Base-by-base conservation (phyloP, 345 rosid genomes). In the Draba incana region DNA sequence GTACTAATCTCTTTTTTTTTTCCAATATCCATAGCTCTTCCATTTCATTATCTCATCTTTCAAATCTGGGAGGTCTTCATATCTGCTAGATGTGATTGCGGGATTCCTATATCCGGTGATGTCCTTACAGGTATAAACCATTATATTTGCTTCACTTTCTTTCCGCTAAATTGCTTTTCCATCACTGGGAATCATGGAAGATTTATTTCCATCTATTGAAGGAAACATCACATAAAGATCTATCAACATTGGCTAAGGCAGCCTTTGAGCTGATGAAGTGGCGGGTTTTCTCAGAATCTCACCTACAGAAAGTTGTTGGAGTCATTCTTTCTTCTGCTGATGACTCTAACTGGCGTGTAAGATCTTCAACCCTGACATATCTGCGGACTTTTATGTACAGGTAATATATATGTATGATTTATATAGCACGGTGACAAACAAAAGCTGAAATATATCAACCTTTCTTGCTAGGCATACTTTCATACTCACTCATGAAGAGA, bases 151-250 rank as follows among this genome's bases (percentile, higher is more conserved):
- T 41, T 31, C 3, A 46, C 43, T 35, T 63, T 42, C 53, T 35
- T 45, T 55, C 67, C 13, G 50, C 28, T 50, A 11, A 54, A 45
- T 66, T 66, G 2, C 43, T 49, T 49, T 48, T 35, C 52, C 47
- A 24, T 67, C 57, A 16, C 45, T 48, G 33, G 42, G 35, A 57
- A 68, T 57, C 76, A 79, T 64, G 74, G 41, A 53, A 50, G 20
- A 56, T 13, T 33, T 64, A 10, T 63, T 66, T 41, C 43, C 24
- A 31, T 55, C 44, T 65, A 75, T 60, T 80, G 73, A 80, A 94
- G 99, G 99, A 94, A 86, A 94, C 97, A 63, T 91, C 97, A 66
- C 82, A 91, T 76, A 94, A 94, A 81, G 99, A 94, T 77, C 75
- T 94, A 77, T 94, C 96, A 48, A 87, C 86, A 69, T 78, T 94